A percentile compares a stretch with the other conserved stretches of the same genome.
These are phyloP conservation scores for Monosporozyma unispora DNA, from an alignment of 805 yeast species.

Conservation along the genomic window DNA sequence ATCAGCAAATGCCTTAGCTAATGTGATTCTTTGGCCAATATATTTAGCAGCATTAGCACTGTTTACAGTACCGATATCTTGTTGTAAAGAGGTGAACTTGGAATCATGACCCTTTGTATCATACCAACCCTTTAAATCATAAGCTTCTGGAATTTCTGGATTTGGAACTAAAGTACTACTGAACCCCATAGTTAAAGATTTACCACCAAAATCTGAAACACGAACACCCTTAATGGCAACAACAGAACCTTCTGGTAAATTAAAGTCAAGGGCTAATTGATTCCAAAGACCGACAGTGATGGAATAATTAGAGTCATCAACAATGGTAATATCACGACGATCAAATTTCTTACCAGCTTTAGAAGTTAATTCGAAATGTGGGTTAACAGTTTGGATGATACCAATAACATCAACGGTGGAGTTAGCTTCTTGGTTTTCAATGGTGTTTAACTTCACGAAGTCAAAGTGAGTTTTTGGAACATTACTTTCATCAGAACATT, in stretches of 20 bases:
- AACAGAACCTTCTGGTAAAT: constrained; percentile 67
- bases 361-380: constrained; percentile 69
- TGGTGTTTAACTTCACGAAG: constrained; percentile 58
- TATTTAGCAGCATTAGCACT: constrained; percentile 30
- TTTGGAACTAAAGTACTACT: constrained; percentile 67
- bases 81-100: constrained; percentile 51
- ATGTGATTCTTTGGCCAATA: constrained; percentile 52
- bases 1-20: constrained; percentile 55
- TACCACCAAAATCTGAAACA: constrained; percentile 82
- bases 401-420: constrained; percentile 81
- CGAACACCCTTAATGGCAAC: constrained; percentile 87
- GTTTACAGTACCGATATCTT: constrained; percentile 36
- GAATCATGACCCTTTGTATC: constrained; percentile 66
- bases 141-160: constrained; percentile 88
- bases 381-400: constrained; percentile 67
- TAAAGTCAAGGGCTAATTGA: constrained; percentile 71
- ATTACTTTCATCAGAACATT: constrained; percentile 47
- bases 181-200: constrained; percentile 70
- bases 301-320: constrained; percentile 73
- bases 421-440: constrained; percentile 62
- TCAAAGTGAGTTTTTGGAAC: constrained; percentile 76
- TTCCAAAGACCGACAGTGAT: constrained; percentile 87
- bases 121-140: constrained; percentile 88
- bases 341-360: constrained; percentile 88
- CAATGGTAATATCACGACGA: constrained; percentile 80